A percentile compares a stretch with the other conserved stretches of the same genome.
Evolutionary conservation across 345 rosid genomes (phyloP).

Genomic region (Anacardium occidentale): DNA sequence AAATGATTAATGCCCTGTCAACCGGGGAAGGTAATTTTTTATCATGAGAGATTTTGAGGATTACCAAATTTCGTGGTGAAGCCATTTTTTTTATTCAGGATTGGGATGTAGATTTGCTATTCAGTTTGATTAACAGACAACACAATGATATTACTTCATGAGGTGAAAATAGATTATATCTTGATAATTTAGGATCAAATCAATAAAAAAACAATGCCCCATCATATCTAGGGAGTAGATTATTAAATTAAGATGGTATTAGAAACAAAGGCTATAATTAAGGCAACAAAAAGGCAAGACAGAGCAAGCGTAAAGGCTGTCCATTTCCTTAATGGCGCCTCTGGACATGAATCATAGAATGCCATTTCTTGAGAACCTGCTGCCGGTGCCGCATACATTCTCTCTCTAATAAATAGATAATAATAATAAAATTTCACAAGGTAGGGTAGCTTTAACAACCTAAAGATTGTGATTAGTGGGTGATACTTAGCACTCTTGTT

Average conservation of each 20-base stretch:
- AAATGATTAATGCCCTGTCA: background rate
- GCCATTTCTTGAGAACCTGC: conserved; percentile 27
- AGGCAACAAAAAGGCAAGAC: background rate
- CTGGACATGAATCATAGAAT: conserved; percentile 25
- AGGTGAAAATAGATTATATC: too few species aligned
- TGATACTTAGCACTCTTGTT: too few species aligned
- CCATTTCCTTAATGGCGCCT: conserved; percentile 33
- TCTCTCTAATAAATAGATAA: background rate
- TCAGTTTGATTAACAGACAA: too few species aligned
- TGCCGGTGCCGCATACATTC: conserved; percentile 31
- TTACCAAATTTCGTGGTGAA: too few species aligned
- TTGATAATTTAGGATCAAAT: too few species aligned
- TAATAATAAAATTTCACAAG: background rate
- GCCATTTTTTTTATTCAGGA: too few species aligned
- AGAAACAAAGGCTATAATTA: too few species aligned
- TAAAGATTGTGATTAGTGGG: background rate
- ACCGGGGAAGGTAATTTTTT: background rate
- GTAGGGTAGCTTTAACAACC: background rate
- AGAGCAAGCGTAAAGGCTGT: conserved; percentile 39
- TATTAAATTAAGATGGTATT: background rate
- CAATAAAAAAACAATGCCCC: too few species aligned
- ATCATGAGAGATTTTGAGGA: too few species aligned
- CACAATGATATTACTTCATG: too few species aligned
- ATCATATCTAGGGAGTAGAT: too few species aligned
- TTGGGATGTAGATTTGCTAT: too few species aligned